Percentiles rank a stretch among this genome's conserved stretches.
phyloP scores from a whole-genome alignment of 2,329 filamentous ascomycete genomes.

The Aspergillus sp. region DNA sequence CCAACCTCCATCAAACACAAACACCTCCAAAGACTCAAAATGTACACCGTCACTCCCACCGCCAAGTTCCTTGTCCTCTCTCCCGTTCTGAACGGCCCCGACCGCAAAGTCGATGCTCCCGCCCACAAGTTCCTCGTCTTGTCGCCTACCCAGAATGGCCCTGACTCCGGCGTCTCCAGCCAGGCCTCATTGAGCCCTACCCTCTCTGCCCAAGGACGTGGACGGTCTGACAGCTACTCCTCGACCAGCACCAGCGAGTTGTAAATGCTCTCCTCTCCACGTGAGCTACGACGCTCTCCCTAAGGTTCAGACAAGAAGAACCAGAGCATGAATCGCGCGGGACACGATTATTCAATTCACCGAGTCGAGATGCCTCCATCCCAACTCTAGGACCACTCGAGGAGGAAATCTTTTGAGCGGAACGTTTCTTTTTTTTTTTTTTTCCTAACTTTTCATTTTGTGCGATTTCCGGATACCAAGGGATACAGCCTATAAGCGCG shows the following conservation, averaged over 20 bases:
- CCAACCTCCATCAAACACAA: too few relatives aligned
- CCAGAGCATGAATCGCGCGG: too few relatives aligned
- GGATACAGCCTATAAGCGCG: too few relatives aligned
- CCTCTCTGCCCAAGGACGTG: conserved; percentile 6
- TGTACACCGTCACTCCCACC: conserved; percentile 26
- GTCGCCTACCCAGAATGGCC: conserved; percentile 25
- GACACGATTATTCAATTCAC: too few relatives aligned
- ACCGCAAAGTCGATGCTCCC: conserved; percentile 1
- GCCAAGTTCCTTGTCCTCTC: conserved; percentile 28
- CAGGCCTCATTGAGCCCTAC: conserved; percentile 7
- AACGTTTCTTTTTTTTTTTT: too few relatives aligned
- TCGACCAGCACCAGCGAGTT: conserved; percentile 12
- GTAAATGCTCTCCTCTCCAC: neutral
- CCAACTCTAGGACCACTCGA: too few relatives aligned
- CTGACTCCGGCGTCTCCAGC: conserved; percentile 16
- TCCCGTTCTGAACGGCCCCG: conserved; percentile 12
- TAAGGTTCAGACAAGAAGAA: too few relatives aligned
- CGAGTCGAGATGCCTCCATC: too few relatives aligned
- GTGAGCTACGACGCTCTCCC: too few relatives aligned
- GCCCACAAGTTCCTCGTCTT: conserved; percentile 21
- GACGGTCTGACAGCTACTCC: conserved; percentile 24
- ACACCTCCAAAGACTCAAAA: conserved; percentile 11
- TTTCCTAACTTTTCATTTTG: too few relatives aligned
- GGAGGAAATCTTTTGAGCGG: too few relatives aligned
- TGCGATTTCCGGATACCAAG: too few relatives aligned